Evolutionary conservation across 192 early-diverging fungal species (phyloP).

Genomic region (Phycomyces blakesleeanus): DNA sequence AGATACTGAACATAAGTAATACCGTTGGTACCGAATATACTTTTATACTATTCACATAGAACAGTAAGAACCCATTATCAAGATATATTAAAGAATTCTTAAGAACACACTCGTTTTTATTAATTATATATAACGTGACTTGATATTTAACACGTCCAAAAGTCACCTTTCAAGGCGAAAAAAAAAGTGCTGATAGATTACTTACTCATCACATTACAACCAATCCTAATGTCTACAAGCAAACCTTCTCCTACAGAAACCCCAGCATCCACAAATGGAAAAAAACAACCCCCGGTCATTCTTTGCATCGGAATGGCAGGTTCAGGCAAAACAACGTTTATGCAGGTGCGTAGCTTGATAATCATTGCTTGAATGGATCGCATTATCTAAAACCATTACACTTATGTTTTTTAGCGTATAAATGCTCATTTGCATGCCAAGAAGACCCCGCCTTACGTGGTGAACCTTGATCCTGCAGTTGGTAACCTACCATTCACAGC

Average conservation of each 20-base stretch:
- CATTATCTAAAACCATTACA: slow-evolving; percentile 3
- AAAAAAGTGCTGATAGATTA: too few relatives aligned
- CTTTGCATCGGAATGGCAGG: slow-evolving; percentile 97
- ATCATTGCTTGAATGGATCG: not conserved
- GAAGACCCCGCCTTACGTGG: slow-evolving; percentile 75
- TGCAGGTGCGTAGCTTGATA: slow-evolving; percentile 63
- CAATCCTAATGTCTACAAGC: not conserved
- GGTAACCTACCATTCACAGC: slow-evolving; percentile 81
- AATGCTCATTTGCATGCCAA: slow-evolving; percentile 83
- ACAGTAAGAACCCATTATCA: too few relatives aligned
- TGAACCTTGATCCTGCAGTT: slow-evolving; percentile 96
- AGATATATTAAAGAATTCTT: too few relatives aligned
- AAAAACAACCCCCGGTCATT: slow-evolving; percentile 66
- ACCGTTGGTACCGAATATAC: too few relatives aligned
- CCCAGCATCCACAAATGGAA: not conserved
- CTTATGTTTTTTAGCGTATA: slow-evolving; percentile 54
- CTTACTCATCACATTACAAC: not conserved
- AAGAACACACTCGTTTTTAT: too few relatives aligned
- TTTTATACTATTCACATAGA: too few relatives aligned
- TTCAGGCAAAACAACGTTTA: slow-evolving; percentile 92
- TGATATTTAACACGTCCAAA: too few relatives aligned
- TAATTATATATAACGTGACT: too few relatives aligned
- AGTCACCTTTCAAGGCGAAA: too few relatives aligned
- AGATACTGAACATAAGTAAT: too few relatives aligned
- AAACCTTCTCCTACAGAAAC: not conserved